Evolutionary conservation across 1,139 yeast genomes (phyloP).

Genomic region (Scheffersomyces quercinus): DNA sequence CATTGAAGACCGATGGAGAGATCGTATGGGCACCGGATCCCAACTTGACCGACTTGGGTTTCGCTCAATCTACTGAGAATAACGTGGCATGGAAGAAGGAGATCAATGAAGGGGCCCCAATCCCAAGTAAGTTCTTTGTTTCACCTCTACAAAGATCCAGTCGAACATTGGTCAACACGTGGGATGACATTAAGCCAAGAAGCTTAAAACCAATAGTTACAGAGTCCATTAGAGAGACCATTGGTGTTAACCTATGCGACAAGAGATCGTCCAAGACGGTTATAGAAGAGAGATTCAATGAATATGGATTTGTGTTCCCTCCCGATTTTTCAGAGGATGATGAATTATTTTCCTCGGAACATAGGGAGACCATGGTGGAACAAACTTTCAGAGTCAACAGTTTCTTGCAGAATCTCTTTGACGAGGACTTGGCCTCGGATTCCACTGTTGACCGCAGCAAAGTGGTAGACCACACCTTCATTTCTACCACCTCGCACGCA

Average conservation of each 20-base stretch:
- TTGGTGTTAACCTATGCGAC: conserved; percentile 24
- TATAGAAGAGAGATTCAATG: conserved; percentile 35
- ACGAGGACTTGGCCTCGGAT: conserved; percentile 16
- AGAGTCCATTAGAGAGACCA: conserved; percentile 15
- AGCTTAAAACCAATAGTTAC: conserved; percentile 12
- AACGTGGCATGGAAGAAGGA: conserved; percentile 20
- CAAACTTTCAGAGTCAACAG: conserved; percentile 21
- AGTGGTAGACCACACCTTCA: conserved; percentile 14
- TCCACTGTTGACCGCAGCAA: conserved; percentile 13
- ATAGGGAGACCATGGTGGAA: conserved; percentile 20
- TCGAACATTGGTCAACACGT: conserved; percentile 21
- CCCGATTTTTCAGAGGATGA: conserved; percentile 21
- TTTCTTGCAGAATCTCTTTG: conserved; percentile 21
- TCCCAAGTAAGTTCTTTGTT: conserved; percentile 24
- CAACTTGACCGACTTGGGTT: conserved; percentile 40
- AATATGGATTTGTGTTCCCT: conserved; percentile 31
- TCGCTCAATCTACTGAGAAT: conserved; percentile 34
- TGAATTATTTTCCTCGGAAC: conserved; percentile 12
- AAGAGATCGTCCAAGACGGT: conserved; percentile 27
- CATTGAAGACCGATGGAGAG: conserved; percentile 42
- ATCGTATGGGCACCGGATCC: conserved; percentile 52
- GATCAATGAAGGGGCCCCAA: conserved; percentile 18
- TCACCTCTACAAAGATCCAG: conserved; percentile 26
- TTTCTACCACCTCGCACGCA: conserved; percentile 28
- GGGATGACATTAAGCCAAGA: conserved; percentile 20